Base-by-base conservation (phyloP, 768 basidiomycete genomes). In the Amanita rubescens region DNA sequence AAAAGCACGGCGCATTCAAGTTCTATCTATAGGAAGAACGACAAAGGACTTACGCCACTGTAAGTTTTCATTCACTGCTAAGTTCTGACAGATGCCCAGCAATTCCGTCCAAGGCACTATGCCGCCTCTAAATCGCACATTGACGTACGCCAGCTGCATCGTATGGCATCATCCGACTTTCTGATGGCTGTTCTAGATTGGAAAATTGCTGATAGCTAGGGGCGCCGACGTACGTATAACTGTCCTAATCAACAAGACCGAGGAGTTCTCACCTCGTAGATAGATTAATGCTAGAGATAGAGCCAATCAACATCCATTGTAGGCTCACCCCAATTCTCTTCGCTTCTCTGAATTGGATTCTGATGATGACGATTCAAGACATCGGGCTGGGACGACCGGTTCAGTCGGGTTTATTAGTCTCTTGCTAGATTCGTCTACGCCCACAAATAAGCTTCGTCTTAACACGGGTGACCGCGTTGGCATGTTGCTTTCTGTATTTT, bases 341-440 rank as follows among this genome's bases (percentile, higher is more conserved):
- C 34, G 48, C 54, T 60, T 59, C 59, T 60, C 51, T 56, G 59
- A 57, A 56, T 45, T 42, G 32, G 20, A 10, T 49, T 39, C 48
- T 54, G 43, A 55, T 47, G 27, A 54, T 25, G 43, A 55, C 51
- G 51, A 50, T 58, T 52, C 37, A 58, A 94, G 91, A 49, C 96
- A 99, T 70, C 87, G 96, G 56, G 96, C 96, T 44, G 92, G 94
- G 10, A 94, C 96, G 6, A 97, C 90, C 12, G 96, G 96, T 30
- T 92, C 93, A 20, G 82, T 83, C 9, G 90, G 90, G 6, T 95
- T 98, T 66, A 80, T 98, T 53, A 79, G 78, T 25, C 74, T 99
- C 39, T 77, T 99, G n/a, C 67, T 98, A 49, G 80, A 88, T 56
- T 87, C 91, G 4, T 87, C 90, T n/a, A 80, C 79, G 61, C 83